Base-by-base conservation (phyloP, 1,284 basidiomycete genomes). In the Cutaneotrichosporon cutaneum region DNA sequence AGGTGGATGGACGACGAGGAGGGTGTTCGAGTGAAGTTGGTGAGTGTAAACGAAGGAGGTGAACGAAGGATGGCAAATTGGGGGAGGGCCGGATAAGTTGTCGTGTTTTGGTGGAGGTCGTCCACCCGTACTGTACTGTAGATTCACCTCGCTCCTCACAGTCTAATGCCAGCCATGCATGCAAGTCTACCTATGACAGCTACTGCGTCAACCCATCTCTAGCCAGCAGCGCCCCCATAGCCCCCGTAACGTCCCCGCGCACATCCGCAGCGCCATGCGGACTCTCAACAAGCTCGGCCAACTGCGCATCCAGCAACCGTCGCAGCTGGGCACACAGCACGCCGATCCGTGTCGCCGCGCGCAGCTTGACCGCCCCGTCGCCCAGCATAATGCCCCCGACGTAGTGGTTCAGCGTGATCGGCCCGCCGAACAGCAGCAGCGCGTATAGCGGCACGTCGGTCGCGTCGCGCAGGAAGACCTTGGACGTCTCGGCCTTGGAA, bases 391-490 rank as follows among this genome's bases (percentile, higher is more conserved):
- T 79, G 0, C 89, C 90, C 18, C 90, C 88, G 14, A 83, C 85
- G 53, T 90, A 83, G 70, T 92, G 90, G 70, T 94, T 88, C 61
- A 94, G 86, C 16, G 85, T 82, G 27, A 95, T 85, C 18, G 83
- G 82, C 0, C 92, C 92, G 2, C 93, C 92, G 69, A 96, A 92
- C 11, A 96, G 81, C 48, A 96, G 77, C 22, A 95, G 79, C 1
- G 87, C 90, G 74, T 91, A 95, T 24, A 94, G 80, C 1, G 92
- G 91, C 65, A 90, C 90, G 83, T 95, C 90, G 1, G 91, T 94
- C 13, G 87, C 92, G 77, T 94, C 94, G 55, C 92, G 83, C 68
- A 97, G 72, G 75, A 90, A 96, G 0, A 93, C 83, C 76, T 95
- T 94, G 35, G 83, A 87, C n/a, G 90, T 92, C 80, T 87, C 84